A percentile compares a stretch with the other conserved stretches of the same genome.
These are phyloP conservation scores for Circinella umbellata DNA, from an alignment of 371 early-diverging fungal genomes.

Conservation along the genomic window DNA sequence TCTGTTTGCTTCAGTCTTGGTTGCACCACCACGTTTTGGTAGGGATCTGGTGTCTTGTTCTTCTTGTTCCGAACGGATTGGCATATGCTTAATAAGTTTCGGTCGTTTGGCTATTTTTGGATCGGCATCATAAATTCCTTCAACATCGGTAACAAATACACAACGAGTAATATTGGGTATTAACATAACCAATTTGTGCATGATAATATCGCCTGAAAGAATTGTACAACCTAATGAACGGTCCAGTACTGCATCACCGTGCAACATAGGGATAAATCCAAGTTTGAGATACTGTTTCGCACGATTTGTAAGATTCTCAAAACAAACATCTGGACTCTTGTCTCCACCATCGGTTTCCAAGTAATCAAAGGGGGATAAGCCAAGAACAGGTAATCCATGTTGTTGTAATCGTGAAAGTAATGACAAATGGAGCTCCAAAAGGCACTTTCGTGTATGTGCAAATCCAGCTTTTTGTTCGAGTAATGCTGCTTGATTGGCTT, in stretches of 20 bases:
- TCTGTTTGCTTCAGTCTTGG: constrained; percentile 8
- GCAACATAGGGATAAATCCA: constrained; percentile 51
- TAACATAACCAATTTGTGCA: constrained; percentile 38
- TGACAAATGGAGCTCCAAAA: constrained; percentile 30
- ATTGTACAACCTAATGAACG: constrained; percentile 43
- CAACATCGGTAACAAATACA: constrained; percentile 55
- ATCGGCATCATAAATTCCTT: constrained; percentile 46
- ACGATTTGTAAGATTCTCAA: constrained; percentile 21
- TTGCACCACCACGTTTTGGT: constrained; percentile 6
- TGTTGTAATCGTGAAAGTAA: constrained; percentile 29
- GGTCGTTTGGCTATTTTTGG: constrained; percentile 37
- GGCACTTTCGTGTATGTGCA: constrained; percentile 33
- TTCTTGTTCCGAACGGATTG: neutral
- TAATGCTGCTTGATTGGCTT: constrained; percentile 16
- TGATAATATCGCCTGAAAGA: constrained; percentile 52
- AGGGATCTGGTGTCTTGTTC: neutral
- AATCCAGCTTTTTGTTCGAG: constrained; percentile 30
- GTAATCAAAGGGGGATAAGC: constrained; percentile 46
- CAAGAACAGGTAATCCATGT: constrained; percentile 36
- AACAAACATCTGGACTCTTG: constrained; percentile 21
- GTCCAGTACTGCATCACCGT: constrained; percentile 56
- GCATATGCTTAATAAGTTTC: constrained; percentile 23
- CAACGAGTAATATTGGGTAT: constrained; percentile 39
- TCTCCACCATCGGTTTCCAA: constrained; percentile 33
- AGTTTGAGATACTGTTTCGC: constrained; percentile 28